Conservation (phyloP, 306 rosid genomes). For the Inga oerstediana region DNA sequence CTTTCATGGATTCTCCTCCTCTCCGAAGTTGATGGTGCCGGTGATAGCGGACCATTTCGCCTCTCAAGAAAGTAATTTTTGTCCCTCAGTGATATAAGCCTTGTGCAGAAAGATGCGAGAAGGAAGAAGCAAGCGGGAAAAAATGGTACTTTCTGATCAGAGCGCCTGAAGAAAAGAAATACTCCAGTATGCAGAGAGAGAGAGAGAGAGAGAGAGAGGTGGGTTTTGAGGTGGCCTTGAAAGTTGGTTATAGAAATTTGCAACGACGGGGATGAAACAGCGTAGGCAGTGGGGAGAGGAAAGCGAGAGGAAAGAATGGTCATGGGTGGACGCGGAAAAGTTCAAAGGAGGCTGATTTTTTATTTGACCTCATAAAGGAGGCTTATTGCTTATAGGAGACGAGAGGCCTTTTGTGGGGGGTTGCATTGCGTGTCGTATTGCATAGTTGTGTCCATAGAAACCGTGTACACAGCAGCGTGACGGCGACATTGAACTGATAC, state of each 20-base stretch:
- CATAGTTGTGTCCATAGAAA: neutral
- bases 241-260: neutral
- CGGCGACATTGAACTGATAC: neutral
- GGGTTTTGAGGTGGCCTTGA: neutral
- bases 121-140: neutral
- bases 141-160: neutral
- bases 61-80: constrained; percentile 27
- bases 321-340: neutral
- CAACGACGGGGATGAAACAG: neutral
- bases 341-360: neutral
- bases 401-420: neutral
- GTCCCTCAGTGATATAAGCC: neutral
- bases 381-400: too few species aligned
- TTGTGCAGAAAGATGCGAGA: neutral
- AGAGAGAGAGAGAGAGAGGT: neutral
- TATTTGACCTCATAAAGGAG: neutral
- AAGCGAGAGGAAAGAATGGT: neutral
- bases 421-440: neutral
- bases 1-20: constrained; percentile 33
- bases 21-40: constrained; percentile 57
- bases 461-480: neutral
- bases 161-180: neutral
- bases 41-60: constrained; percentile 59
- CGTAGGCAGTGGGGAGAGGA: neutral
- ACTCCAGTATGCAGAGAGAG: neutral